Conservation (phyloP, 73 alveolate genomes). For the Vitrella brassicaformis region DNA sequence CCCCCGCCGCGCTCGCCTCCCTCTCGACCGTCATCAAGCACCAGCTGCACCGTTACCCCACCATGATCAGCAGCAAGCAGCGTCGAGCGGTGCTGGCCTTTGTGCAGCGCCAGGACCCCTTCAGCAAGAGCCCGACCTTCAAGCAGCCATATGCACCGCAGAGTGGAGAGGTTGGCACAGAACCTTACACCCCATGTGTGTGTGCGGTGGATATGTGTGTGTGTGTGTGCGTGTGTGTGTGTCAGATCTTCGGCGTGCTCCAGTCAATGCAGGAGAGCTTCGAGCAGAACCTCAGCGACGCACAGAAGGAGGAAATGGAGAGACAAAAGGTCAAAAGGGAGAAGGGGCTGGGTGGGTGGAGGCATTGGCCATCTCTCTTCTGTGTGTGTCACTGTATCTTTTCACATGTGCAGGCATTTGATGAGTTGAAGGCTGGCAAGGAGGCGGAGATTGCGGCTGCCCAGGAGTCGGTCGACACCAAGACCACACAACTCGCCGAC, state of each 20-base stretch:
- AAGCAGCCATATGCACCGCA: not conserved
- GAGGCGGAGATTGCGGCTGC: constrained; percentile 22
- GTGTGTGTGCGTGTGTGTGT: no score
- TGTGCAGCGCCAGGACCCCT: not conserved
- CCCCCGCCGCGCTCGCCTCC: not conserved
- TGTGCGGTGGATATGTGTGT: not conserved
- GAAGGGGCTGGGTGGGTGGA: not conserved
- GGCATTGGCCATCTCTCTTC: not conserved
- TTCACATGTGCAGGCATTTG: constrained; percentile 4
- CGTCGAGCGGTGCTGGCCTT: not conserved
- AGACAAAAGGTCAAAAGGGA: constrained; percentile 2
- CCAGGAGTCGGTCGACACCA: constrained; percentile 1
- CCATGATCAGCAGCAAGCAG: not conserved
- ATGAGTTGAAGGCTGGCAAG: constrained; percentile 19
- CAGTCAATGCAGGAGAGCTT: constrained; percentile 4
- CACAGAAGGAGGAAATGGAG: constrained; percentile 9
- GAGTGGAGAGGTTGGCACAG: not conserved
- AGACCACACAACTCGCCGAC: not conserved
- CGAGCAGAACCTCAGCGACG: constrained; percentile 6
- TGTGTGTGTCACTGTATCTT: not conserved
- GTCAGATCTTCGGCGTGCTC: not conserved
- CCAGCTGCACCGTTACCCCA: not conserved
- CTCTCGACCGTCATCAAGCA: not conserved
- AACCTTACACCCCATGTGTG: not conserved
- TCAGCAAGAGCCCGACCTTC: not conserved